Conservation (phyloP, 495 filamentous ascomycete species). For the Penicillium robsamsonii region DNA sequence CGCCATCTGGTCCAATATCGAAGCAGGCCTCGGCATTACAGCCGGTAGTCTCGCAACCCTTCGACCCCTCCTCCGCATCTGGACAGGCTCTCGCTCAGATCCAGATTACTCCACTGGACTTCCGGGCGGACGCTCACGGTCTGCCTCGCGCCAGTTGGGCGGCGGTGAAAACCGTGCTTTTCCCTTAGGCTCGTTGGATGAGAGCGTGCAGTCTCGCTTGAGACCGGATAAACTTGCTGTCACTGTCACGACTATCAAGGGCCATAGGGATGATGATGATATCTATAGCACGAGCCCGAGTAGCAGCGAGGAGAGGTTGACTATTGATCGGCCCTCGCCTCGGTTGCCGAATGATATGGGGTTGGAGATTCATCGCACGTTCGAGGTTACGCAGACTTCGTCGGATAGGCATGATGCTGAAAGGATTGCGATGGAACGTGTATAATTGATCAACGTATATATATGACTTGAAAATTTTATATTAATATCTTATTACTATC, state of each 20-base stretch:
- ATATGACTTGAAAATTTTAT: neutral
- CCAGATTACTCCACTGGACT: conserved; percentile 26
- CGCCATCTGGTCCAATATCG: conserved; percentile 46
- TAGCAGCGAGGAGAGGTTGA: conserved; percentile 40
- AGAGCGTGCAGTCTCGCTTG: conserved; percentile 18
- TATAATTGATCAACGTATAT: conserved; percentile 21
- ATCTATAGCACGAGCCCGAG: conserved; percentile 25
- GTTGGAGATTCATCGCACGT: conserved; percentile 35
- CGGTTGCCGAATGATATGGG: conserved; percentile 18
- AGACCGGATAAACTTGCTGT: conserved; percentile 43
- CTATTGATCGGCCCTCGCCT: conserved; percentile 15
- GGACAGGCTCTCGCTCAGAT: conserved; percentile 29
- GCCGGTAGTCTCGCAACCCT: conserved; percentile 48
- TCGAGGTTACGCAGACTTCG: conserved; percentile 37
- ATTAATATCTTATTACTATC: neutral
- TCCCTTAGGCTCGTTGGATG: conserved; percentile 37
- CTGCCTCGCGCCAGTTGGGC: conserved; percentile 22
- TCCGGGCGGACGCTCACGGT: conserved; percentile 18
- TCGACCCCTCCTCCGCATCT: conserved; percentile 43
- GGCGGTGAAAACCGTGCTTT: conserved; percentile 1
- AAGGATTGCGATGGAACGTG: conserved; percentile 25
- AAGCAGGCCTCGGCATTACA: conserved; percentile 46
- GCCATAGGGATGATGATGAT: conserved; percentile 26
- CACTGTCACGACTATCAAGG: conserved; percentile 40
- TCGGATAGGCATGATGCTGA: conserved; percentile 17